Evolutionary conservation across 192 early-diverging fungal genomes (phyloP), one percentile per base, ranked within the genome.

Genomic region (Rhizophlyctis rosea): DNA sequence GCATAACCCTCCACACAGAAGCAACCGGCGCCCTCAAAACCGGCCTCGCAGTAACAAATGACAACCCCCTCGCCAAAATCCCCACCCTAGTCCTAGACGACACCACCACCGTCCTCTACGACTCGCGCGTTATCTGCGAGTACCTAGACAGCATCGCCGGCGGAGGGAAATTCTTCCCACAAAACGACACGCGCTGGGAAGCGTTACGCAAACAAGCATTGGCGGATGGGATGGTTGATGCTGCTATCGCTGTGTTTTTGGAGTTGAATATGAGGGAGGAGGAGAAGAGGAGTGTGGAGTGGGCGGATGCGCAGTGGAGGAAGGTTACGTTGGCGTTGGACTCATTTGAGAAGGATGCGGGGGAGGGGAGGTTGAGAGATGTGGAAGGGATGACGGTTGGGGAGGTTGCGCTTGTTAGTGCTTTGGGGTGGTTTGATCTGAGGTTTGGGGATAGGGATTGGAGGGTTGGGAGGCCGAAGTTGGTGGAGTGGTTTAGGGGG

Each of bases 41-140:
- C 23, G 32, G 50, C 50, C n/a, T 21, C 11, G 24, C 55, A 2
- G 50, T 68, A n/a, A 31, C 50, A n/a, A n/a, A 4, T 5, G 29
- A 30, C 25, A 69, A 69, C 36, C 68, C 68, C 11, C 54, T 69
- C 30, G 36, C 60, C 32, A 62, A 69, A 35, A 55, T 69, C 61
- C 68, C 68, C 5, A 52, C 56, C 56, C 48, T 69, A 4, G 18
- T 57, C 35, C 59, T 69, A 18, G 30, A 35, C 27, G 68, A 54
- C 23, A 3, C 34, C 31, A 56, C 55, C 34, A 16, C 57, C 3
- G n/a, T n/a, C n/a, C 27, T 67, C 3, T 67, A 52, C 50, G 65
- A 59, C 4, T 56, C 44, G 13, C 61, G 35, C 28, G 59, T 62
- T 29, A 68, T 67, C 34, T 39, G 32, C 44, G 50, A 68, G 44